Percentiles rank a stretch among this genome's conserved stretches.
These are phyloP conservation scores for Chalciporus pseudorubinellus DNA, from an alignment of 768 basidiomycete genomes.

Conservation along the genomic window DNA sequence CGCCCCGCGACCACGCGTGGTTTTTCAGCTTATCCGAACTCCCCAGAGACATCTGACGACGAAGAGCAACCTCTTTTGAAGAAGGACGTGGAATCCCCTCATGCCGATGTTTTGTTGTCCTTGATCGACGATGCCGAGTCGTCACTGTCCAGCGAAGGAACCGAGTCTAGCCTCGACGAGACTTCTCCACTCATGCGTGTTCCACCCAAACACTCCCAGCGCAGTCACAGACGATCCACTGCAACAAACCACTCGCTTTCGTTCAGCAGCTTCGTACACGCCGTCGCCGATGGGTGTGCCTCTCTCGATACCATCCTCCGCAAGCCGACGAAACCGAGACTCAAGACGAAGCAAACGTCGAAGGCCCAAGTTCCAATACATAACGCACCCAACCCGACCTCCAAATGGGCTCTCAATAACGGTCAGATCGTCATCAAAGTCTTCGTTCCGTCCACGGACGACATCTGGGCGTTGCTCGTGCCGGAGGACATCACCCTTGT, in stretches of 20 bases:
- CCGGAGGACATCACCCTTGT: slow-evolving; percentile 30
- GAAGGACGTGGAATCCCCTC: slow-evolving; percentile 9
- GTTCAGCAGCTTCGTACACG: slow-evolving; percentile 11
- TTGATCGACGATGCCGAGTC: slow-evolving; percentile 10
- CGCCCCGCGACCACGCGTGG: neutral
- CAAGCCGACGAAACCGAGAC: slow-evolving; percentile 13
- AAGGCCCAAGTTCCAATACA: neutral
- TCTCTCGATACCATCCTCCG: slow-evolving; percentile 18
- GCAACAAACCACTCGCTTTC: slow-evolving; percentile 15
- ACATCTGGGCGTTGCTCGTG: slow-evolving; percentile 39
- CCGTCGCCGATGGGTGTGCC: slow-evolving; percentile 13
- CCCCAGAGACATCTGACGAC: neutral
- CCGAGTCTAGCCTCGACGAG: neutral
- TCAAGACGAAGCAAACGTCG: neutral
- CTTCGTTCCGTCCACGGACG: slow-evolving; percentile 38
- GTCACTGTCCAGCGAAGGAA: neutral
- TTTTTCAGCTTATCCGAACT: slow-evolving; percentile 12
- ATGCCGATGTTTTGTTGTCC: slow-evolving; percentile 12
- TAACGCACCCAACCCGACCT: neutral
- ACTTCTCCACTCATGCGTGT: neutral
- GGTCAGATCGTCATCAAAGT: slow-evolving; percentile 40
- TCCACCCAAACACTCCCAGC: neutral
- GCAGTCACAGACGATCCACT: slow-evolving; percentile 11
- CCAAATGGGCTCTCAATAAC: slow-evolving; percentile 33
- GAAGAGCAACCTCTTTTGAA: slow-evolving; percentile 5